Evolutionary conservation across 805 yeast species (phyloP).

Genomic region (Ogataea wickerhamii): DNA sequence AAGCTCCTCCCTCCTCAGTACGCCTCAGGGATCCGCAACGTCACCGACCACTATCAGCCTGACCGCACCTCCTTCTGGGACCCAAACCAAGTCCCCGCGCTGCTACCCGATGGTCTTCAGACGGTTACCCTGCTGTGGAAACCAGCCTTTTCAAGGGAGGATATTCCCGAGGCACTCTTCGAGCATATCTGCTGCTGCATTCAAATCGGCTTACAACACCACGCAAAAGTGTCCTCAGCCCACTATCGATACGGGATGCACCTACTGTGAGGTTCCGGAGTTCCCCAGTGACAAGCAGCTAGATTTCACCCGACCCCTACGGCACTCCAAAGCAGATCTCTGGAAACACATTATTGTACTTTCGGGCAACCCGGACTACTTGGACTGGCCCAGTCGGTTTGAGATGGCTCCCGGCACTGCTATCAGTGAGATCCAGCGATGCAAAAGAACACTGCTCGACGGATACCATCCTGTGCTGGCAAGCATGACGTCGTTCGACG

Average conservation of each 20-base stretch:
- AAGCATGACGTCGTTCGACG: slow-evolving; percentile 39
- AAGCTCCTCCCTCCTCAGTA: too few relatives aligned
- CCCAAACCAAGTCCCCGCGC: too few relatives aligned
- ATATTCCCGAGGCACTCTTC: too few relatives aligned
- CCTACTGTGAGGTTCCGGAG: slow-evolving; percentile 44
- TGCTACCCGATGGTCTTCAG: too few relatives aligned
- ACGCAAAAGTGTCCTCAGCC: slow-evolving; percentile 47
- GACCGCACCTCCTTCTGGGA: too few relatives aligned
- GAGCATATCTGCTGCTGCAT: too few relatives aligned
- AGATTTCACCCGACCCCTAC: slow-evolving; percentile 37
- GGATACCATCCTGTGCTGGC: slow-evolving; percentile 49
- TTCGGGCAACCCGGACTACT: slow-evolving; percentile 38
- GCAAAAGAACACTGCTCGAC: slow-evolving; percentile 34
- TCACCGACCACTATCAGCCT: too few relatives aligned
- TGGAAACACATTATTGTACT: slow-evolving; percentile 57
- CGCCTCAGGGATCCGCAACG: too few relatives aligned
- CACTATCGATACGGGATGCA: slow-evolving; percentile 56
- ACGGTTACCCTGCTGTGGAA: too few relatives aligned
- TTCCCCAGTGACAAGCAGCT: slow-evolving; percentile 44
- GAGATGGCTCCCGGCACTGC: slow-evolving; percentile 46
- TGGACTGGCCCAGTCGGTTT: slow-evolving; percentile 47
- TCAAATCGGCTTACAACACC: slow-evolving; percentile 9
- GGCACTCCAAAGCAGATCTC: slow-evolving; percentile 46
- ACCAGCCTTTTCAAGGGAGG: too few relatives aligned
- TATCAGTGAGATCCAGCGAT: slow-evolving; percentile 36